Base-by-base conservation (phyloP, 805 yeast species). In the Barnettozyma populi region DNA sequence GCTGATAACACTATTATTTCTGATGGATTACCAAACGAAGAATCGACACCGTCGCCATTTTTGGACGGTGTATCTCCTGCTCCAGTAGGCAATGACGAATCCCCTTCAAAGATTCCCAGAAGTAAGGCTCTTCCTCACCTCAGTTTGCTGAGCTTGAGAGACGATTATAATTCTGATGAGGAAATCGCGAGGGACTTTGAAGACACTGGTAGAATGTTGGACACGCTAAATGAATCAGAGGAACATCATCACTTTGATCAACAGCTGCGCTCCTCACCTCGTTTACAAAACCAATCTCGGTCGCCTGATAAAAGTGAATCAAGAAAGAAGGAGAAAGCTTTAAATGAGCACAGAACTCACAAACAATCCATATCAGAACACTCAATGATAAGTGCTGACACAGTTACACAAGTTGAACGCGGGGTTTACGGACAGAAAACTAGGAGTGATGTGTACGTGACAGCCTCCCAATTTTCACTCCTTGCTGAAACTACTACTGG, bases 401-500 rank as follows among this genome's bases (percentile, higher is more conserved):
- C 52, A 23, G 56, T 1, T 7, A 37, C 41, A 3, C 14, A 37
- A 37, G 27, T 29, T 20, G 27, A 37, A n/a, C 41, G 41, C 8
- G 36, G 37, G 2, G 16, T 41, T 11, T 41, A 41, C 19, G 37
- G 44, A 3, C n/a, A 21, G 25, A n/a, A 34, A 21, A 18, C 20
- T 4, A 51, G 53, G 36, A 61, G 57, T 20, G 73, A 69, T 31
- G 62, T 66, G 3, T 70, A 60, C 55, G 69, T 66, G 13, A 70
- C 74, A 2, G 74, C 74, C 1, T 59, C 70, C 0, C 72, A 70
- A 46, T 61, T 70, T 24, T 57, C 65, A 8, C 49, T 61, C 10
- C 37, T 57, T 47, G 61, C 48, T 18, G 42, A 20, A 7, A 25
- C 42, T 25, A 23, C 21, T 4, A 24, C 16, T 24, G 42, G 34